These are phyloP conservation scores for Borealophlyctis nickersoniae DNA, from an alignment of 192 early-diverging fungal genomes.

Conservation along the genomic window DNA sequence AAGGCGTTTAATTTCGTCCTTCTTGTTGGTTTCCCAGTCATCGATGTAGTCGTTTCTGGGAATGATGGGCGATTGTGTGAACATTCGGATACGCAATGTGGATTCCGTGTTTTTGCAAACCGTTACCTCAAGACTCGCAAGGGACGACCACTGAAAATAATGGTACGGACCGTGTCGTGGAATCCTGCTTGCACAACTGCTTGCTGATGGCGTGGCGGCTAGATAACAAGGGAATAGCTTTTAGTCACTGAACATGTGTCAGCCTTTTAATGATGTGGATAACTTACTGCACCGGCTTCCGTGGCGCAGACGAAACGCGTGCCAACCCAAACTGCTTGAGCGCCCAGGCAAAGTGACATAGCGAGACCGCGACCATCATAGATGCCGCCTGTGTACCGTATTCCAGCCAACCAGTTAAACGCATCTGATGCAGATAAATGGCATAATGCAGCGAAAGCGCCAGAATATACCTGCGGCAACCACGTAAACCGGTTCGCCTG, in stretches of 20 bases:
- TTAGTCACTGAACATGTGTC: too few species aligned
- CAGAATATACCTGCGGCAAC: too few species aligned
- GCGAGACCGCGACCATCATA: slow-evolving; percentile 44
- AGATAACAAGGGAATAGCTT: too few species aligned
- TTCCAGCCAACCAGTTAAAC: too few species aligned
- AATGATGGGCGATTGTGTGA: not conserved
- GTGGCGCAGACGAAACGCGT: slow-evolving; percentile 44
- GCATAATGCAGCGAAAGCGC: too few species aligned
- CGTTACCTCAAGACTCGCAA: slow-evolving; percentile 39
- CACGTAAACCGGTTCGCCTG: slow-evolving; percentile 37
- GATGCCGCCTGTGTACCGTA: too few species aligned
- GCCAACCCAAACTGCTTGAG: slow-evolving; percentile 48
- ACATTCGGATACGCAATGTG: slow-evolving; percentile 4
- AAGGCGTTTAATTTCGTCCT: slow-evolving; percentile 33
- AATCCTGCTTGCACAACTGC: slow-evolving; percentile 37
- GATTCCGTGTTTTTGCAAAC: too few species aligned
- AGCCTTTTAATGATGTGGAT: too few species aligned
- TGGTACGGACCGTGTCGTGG: slow-evolving; percentile 43
- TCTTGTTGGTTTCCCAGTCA: slow-evolving; percentile 35
- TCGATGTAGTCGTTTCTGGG: slow-evolving; percentile 19
- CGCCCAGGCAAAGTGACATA: slow-evolving; percentile 41
- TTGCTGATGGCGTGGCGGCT: slow-evolving; percentile 38
- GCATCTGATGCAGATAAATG: too few species aligned
- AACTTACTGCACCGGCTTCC: slow-evolving; percentile 47
- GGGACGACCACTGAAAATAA: slow-evolving; percentile 42